phyloP scores from a whole-genome alignment of 2,329 filamentous ascomycete genomes.

The Talaromyces amestolkiae region DNA sequence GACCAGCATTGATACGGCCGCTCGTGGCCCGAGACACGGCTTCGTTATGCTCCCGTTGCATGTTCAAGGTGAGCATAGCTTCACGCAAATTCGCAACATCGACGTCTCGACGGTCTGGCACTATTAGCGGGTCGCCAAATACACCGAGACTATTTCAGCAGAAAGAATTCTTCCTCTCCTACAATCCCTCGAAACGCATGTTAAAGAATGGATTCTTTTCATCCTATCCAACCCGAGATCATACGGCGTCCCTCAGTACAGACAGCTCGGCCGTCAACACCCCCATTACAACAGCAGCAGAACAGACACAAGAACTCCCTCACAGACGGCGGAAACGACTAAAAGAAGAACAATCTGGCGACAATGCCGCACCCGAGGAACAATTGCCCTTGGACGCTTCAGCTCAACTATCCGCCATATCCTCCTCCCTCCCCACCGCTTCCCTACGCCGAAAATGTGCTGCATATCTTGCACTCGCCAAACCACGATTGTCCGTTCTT shows the following conservation, averaged over 20 bases:
- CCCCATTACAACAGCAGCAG: background rate
- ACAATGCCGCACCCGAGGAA: slow-evolving; percentile 20
- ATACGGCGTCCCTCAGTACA: slow-evolving; percentile 19
- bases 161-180: slow-evolving; percentile 42
- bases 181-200: slow-evolving; percentile 27
- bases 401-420: slow-evolving; percentile 57
- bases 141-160: slow-evolving; percentile 33
- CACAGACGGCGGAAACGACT: slow-evolving; percentile 45
- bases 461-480: slow-evolving; percentile 86
- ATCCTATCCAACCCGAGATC: slow-evolving; percentile 22
- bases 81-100: slow-evolving; percentile 34
- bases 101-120: slow-evolving; percentile 30
- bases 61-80: slow-evolving; percentile 24
- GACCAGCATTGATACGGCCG: slow-evolving; percentile 36
- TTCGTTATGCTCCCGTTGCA: slow-evolving; percentile 36
- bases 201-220: slow-evolving; percentile 26
- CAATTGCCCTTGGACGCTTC: slow-evolving; percentile 59
- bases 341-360: slow-evolving; percentile 29
- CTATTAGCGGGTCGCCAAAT: slow-evolving; percentile 27
- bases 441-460: slow-evolving; percentile 67
- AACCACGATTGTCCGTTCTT: slow-evolving; percentile 87
- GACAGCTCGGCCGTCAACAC: background rate
- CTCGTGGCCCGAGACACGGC: slow-evolving; percentile 31
- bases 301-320: slow-evolving; percentile 35
- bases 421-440: slow-evolving; percentile 54